Base-by-base conservation (phyloP, 2,329 filamentous ascomycete genomes). In the Penicillium digitatum region DNA sequence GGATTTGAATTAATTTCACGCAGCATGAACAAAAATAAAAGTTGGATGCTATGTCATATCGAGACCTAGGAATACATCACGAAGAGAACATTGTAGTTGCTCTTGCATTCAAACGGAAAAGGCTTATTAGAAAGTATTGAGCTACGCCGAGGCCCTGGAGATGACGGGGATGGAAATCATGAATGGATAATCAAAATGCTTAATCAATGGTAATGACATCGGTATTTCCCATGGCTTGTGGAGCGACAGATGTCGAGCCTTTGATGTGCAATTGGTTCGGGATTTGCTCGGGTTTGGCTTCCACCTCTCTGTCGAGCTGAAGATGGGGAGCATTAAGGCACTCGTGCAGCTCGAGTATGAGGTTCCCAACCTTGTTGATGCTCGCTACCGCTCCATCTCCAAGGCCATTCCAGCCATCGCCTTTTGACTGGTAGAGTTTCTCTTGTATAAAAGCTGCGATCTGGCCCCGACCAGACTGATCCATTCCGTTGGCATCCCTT, bases 131-230 rank as follows among this genome's bases (percentile, higher is more conserved):
- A 31, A 29, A 18, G 22, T 26, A 24, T 43, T 34, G 45, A 40
- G 34, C 42, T 52, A 48, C 31, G 16, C 7, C 16, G 12, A 53
- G 29, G 27, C 27, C 29, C 20, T 45, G 7, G 18, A 16, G 26
- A 51, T n/a, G 29, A 52, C 4, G 29, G 22, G 40, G 39, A 35
- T 29, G 27, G 29, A 16, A 44, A 52, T 29, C 18, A 32, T 34
- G 9, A 6, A 43, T 27, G 5, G 14, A 32, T n/a, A 5, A 24
- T 20, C 29, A 29, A 20, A 32, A 38, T 32, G 26, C 27, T 53
- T 63, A 74, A 54, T 74, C 72, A 59, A 74, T 74, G 58, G 68
- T 74, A 45, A 74, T 74, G 46, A 74, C 57, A 60, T 74, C 69
- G 26, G 65, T 48, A 26, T 62, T 64, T 14, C 59, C 54, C 10